These are phyloP conservation scores for Gleditsia sinensis DNA, from an alignment of 306 rosid species.

Conservation along the genomic window DNA sequence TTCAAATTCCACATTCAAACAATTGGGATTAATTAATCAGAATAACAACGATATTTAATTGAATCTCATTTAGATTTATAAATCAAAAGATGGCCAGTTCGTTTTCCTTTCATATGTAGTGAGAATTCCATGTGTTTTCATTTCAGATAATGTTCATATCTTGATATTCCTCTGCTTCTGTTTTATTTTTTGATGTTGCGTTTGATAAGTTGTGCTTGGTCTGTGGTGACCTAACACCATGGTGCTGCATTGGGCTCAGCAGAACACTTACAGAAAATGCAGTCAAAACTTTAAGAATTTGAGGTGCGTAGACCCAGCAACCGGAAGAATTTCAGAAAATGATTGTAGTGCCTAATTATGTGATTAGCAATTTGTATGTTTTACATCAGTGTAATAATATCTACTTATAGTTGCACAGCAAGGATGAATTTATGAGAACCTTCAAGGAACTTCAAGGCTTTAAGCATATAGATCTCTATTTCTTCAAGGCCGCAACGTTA, in stretches of 20 bases:
- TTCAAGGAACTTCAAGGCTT: neutral
- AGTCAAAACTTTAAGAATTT: no score
- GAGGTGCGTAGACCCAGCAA: no score
- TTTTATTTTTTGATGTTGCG: neutral
- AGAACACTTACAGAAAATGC: neutral
- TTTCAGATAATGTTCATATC: neutral
- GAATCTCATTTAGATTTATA: neutral
- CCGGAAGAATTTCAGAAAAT: no score
- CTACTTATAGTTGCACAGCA: neutral
- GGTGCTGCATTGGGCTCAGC: neutral
- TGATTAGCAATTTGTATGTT: no score
- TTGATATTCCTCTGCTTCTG: neutral
- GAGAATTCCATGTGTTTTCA: neutral
- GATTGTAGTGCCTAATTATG: no score
- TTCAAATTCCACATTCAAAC: neutral
- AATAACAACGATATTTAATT: neutral
- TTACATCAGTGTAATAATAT: neutral
- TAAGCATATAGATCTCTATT: neutral
- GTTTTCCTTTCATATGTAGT: neutral
- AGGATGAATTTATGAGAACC: neutral
- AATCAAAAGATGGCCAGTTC: neutral
- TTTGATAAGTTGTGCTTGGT: neutral
- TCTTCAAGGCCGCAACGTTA: neutral
- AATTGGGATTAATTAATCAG: neutral
- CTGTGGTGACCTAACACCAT: no score